Evolutionary conservation across 495 filamentous ascomycete genomes (phyloP).

Genomic region (Daldinia decipiens): DNA sequence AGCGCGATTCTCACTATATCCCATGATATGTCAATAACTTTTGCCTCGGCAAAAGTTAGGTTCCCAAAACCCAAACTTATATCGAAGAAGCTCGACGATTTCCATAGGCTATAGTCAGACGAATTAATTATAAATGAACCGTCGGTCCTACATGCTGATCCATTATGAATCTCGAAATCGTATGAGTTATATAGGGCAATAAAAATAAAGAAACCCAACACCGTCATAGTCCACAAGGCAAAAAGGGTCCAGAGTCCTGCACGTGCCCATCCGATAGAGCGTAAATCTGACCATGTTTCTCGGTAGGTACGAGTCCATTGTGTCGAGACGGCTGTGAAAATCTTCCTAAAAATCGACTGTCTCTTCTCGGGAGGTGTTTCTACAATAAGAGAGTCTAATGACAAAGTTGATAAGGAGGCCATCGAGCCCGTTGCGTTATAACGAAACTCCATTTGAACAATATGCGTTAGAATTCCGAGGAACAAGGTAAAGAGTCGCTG

Average conservation of each 20-base stretch:
- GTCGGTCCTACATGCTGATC: conserved; percentile 17
- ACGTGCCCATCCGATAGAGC: conserved; percentile 16
- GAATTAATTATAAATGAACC: conserved; percentile 4
- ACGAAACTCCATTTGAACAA: neutral
- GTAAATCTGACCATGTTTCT: neutral
- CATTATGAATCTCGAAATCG: neutral
- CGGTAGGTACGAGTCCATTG: neutral
- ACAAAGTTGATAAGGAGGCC: conserved; percentile 1
- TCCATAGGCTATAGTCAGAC: conserved; percentile 16
- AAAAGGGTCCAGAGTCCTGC: conserved; percentile 5
- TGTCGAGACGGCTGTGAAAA: neutral
- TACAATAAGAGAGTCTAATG: neutral
- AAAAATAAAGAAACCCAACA: conserved; percentile 4
- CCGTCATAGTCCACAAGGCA: neutral
- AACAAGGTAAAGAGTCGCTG: neutral
- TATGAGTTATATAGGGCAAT: conserved; percentile 1
- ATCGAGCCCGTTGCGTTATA: conserved; percentile 8
- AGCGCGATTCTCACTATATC: conserved; percentile 38
- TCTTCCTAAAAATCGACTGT: neutral
- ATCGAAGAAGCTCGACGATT: conserved; percentile 36
- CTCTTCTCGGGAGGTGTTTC: neutral
- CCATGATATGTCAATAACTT: conserved; percentile 46
- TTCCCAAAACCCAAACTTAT: conserved; percentile 37
- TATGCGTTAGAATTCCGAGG: neutral
- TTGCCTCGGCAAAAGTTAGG: conserved; percentile 42